These are phyloP conservation scores for Hygrocybe punicea DNA, from an alignment of 768 basidiomycete genomes.

Conservation along the genomic window DNA sequence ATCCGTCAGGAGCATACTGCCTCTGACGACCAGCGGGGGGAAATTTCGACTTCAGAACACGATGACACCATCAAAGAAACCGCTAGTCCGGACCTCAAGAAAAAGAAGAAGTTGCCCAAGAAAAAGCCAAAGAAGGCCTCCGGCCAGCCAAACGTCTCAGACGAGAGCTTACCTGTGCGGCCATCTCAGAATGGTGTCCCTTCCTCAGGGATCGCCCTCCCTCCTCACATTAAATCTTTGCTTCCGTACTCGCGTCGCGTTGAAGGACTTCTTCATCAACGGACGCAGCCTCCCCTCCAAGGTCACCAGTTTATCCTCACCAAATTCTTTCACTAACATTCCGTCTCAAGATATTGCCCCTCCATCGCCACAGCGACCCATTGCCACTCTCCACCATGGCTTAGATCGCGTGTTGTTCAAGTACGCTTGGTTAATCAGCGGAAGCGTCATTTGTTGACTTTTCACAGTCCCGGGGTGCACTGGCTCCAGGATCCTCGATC, in stretches of 20 bases:
- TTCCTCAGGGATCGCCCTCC: background rate
- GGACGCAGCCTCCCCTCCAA: conserved; percentile 39
- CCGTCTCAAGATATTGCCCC: conserved; percentile 40
- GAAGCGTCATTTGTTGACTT: conserved; percentile 5
- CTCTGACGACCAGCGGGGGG: background rate
- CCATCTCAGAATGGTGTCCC: too few relatives aligned
- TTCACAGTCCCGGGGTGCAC: conserved; percentile 80
- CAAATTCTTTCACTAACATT: conserved; percentile 1
- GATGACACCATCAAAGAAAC: too few relatives aligned
- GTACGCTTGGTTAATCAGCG: conserved; percentile 38
- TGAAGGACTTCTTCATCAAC: conserved; percentile 34
- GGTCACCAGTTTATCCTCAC: conserved; percentile 11
- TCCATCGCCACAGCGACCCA: conserved; percentile 42
- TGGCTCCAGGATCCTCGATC: conserved; percentile 86
- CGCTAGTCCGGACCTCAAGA: too few relatives aligned
- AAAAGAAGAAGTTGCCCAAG: too few relatives aligned
- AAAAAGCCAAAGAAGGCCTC: too few relatives aligned
- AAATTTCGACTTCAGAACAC: background rate
- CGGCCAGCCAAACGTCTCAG: too few relatives aligned
- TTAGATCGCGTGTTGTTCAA: conserved; percentile 74
- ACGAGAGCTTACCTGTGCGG: too few relatives aligned
- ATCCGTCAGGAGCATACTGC: background rate
- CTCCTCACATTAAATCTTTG: conserved; percentile 12
- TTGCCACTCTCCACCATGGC: conserved; percentile 59
- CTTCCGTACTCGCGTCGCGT: conserved; percentile 29